Percentiles rank a stretch among this genome's conserved stretches.
phyloP scores from a whole-genome alignment of 106 monocot genomes.

The Dioscorea alata region DNA sequence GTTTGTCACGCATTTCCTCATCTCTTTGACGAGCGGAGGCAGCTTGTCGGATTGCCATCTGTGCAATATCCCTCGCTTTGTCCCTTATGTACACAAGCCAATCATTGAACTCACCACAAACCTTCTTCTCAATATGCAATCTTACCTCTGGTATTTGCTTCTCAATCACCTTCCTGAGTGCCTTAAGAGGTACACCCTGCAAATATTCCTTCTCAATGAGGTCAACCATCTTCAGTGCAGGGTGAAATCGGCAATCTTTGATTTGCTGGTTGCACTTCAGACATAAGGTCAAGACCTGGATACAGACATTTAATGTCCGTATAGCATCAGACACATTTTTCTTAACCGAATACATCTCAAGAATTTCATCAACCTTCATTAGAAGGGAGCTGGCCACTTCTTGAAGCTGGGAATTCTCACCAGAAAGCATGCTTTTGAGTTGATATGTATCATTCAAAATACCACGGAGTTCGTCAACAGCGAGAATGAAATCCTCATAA shows the following conservation, averaged over 20 bases:
- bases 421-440: slow-evolving; percentile 11
- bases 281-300: slow-evolving; percentile 14
- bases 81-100: slow-evolving; percentile 22
- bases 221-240: slow-evolving; percentile 10
- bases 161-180: slow-evolving; percentile 10
- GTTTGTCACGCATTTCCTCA: slow-evolving; percentile 8
- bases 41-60: slow-evolving; percentile 13
- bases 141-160: slow-evolving; percentile 14
- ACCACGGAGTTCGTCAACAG: slow-evolving; percentile 22
- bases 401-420: slow-evolving; percentile 13
- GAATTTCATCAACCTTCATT: slow-evolving; percentile 17
- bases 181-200: slow-evolving; percentile 1
- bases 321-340: slow-evolving; percentile 16
- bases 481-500: slow-evolving; percentile 25
- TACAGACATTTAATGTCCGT: slow-evolving; percentile 8
- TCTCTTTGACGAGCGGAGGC: slow-evolving; percentile 15
- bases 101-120: slow-evolving; percentile 14
- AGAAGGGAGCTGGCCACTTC: slow-evolving; percentile 16
- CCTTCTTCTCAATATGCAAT: slow-evolving; percentile 10
- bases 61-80: slow-evolving; percentile 14
- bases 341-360: slow-evolving; percentile 15
- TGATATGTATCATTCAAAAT: slow-evolving; percentile 18
- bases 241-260: slow-evolving; percentile 5
- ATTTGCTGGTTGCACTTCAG: slow-evolving; percentile 13
- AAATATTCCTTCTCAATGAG: slow-evolving; percentile 14